Percentiles rank a stretch among this genome's conserved stretches.
These are phyloP conservation scores for Ophiosphaerella narmari DNA, from an alignment of 2,329 filamentous ascomycete species.

Conservation along the genomic window DNA sequence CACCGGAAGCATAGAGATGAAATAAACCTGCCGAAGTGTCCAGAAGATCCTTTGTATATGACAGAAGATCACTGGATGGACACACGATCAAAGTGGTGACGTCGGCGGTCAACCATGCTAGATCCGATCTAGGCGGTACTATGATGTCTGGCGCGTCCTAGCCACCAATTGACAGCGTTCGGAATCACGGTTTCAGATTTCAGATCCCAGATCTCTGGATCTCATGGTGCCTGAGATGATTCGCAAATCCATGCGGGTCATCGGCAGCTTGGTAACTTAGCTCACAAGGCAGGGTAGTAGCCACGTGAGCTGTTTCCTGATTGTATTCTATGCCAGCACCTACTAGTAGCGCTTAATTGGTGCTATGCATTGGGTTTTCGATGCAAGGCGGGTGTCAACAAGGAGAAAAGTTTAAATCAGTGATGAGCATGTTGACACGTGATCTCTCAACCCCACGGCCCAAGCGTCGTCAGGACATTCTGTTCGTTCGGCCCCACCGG, in stretches of 20 bases:
- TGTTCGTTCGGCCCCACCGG: conserved; percentile 2
- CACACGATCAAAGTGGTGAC: conserved; percentile 27
- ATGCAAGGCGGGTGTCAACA: no score
- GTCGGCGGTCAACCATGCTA: conserved; percentile 23
- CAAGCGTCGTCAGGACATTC: background rate
- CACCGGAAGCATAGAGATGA: conserved; percentile 14
- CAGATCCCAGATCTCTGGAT: conserved; percentile 23
- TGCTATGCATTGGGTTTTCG: no score
- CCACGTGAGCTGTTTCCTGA: no score
- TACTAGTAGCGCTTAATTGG: no score
- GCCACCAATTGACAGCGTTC: conserved; percentile 17
- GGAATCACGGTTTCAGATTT: conserved; percentile 18
- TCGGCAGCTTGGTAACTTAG: conserved; percentile 3
- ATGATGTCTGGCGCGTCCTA: conserved; percentile 21
- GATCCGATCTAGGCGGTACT: conserved; percentile 24
- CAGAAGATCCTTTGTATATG: conserved; percentile 14
- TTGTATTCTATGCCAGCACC: no score
- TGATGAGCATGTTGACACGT: no score
- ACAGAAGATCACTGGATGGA: conserved; percentile 1
- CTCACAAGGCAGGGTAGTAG: background rate
- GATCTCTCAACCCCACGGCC: no score
- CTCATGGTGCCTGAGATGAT: conserved; percentile 21
- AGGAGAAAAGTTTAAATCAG: no score
- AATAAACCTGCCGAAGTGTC: background rate
- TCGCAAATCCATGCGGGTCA: conserved; percentile 9